A percentile compares a stretch with the other conserved stretches of the same genome.
These are phyloP conservation scores for Testicularia cyperi DNA, from an alignment of 1,284 basidiomycete species.

Conservation along the genomic window DNA sequence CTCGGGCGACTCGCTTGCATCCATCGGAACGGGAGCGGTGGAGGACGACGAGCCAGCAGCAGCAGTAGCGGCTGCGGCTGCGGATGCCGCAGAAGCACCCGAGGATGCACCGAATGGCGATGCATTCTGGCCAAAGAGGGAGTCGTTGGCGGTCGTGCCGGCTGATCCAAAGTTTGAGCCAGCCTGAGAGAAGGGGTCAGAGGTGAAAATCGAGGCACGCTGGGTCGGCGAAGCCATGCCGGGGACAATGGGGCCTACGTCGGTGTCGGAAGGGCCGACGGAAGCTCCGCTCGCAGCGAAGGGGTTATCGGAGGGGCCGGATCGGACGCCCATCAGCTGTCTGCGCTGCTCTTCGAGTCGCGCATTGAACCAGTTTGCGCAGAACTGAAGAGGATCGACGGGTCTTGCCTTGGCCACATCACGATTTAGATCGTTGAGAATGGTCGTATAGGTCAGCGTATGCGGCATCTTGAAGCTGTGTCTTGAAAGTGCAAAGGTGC, in stretches of 20 bases:
- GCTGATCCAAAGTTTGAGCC: neutral
- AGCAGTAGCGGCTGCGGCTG: neutral
- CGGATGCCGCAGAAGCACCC: neutral
- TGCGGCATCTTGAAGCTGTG: conserved; percentile 40
- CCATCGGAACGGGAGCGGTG: neutral
- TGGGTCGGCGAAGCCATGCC: conserved; percentile 32
- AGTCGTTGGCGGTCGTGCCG: no score
- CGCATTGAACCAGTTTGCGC: conserved; percentile 90
- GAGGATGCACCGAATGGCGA: no score
- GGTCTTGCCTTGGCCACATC: conserved; percentile 83
- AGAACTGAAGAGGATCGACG: conserved; percentile 86
- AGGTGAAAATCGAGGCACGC: conserved; percentile 22
- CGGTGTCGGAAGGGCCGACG: conserved; percentile 15
- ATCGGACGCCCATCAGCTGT: conserved; percentile 63
- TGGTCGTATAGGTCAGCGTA: conserved; percentile 49
- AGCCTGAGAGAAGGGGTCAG: conserved; percentile 19
- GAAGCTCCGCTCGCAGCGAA: conserved; percentile 4
- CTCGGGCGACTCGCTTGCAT: neutral
- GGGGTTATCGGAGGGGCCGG: conserved; percentile 50
- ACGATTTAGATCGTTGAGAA: conserved; percentile 82
- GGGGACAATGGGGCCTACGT: conserved; percentile 12
- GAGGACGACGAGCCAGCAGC: neutral
- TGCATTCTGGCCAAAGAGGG: no score
- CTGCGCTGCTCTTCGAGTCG: conserved; percentile 81
- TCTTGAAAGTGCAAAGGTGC: neutral